Conservation (phyloP, 306 rosid genomes). For the Prunus kanzakura region DNA sequence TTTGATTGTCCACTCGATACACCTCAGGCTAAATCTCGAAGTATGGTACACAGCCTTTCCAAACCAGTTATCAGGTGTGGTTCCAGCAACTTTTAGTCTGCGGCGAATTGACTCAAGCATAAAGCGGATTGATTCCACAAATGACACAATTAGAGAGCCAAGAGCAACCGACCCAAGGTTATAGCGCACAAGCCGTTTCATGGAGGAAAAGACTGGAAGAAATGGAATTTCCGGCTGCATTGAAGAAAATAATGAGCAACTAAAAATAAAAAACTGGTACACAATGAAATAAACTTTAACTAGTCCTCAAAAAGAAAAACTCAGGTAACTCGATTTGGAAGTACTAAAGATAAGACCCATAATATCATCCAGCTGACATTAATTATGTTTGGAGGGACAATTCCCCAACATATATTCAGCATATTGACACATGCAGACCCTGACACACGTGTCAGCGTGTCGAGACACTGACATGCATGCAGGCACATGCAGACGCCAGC, state of each 20-base stretch:
- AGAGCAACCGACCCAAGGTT: slow-evolving; percentile 89
- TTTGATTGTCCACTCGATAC: slow-evolving; percentile 86
- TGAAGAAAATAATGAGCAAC: slow-evolving; percentile 9
- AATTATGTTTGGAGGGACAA: background rate
- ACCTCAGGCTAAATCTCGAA: slow-evolving; percentile 56
- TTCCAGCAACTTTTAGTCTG: slow-evolving; percentile 61
- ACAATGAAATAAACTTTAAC: background rate
- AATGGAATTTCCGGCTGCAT: slow-evolving; percentile 91
- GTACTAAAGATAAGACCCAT: slow-evolving; percentile 8
- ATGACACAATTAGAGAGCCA: slow-evolving; percentile 84
- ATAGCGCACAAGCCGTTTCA: slow-evolving; percentile 78
- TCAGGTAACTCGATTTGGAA: background rate
- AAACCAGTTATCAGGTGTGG: slow-evolving; percentile 51
- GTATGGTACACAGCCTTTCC: slow-evolving; percentile 61
- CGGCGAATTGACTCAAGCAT: slow-evolving; percentile 90
- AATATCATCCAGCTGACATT: background rate
- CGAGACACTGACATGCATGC: background rate
- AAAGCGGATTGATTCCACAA: slow-evolving; percentile 86
- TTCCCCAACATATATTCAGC: background rate
- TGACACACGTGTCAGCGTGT: background rate
- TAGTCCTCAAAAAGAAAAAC: background rate
- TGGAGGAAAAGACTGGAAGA: slow-evolving; percentile 88
- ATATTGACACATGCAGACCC: background rate
- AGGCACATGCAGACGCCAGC: background rate
- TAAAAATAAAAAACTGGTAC: background rate